phyloP scores from a whole-genome alignment of 2,329 filamentous ascomycete genomes.

The Scedosporium apiospermum region DNA sequence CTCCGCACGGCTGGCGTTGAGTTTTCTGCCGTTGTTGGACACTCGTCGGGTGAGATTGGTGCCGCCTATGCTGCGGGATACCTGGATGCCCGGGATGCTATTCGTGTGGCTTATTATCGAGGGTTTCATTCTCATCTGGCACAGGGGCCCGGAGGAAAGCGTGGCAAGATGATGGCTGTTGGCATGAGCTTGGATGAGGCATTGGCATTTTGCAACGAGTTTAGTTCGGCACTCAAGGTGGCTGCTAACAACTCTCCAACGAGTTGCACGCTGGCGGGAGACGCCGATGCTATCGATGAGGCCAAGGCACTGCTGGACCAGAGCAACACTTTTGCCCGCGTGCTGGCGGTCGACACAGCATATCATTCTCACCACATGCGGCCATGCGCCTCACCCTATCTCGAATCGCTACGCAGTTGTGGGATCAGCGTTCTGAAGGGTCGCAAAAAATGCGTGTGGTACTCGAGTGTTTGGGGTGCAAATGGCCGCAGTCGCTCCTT shows the following conservation, averaged over 20 bases:
- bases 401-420: conserved; percentile 14
- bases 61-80: conserved; percentile 22
- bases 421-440: neutral
- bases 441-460: no score
- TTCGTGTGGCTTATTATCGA: conserved; percentile 22
- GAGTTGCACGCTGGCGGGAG: conserved; percentile 25
- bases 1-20: conserved; percentile 18
- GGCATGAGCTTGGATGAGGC: neutral
- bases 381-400: conserved; percentile 9
- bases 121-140: conserved; percentile 12
- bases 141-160: neutral
- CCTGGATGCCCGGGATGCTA: conserved; percentile 16
- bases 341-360: conserved; percentile 11
- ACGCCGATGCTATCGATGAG: conserved; percentile 15
- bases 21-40: conserved; percentile 22
- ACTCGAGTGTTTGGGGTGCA: no score
- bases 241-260: conserved; percentile 27
- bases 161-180: conserved; percentile 21
- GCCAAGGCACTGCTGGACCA: neutral
- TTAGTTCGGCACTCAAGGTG: conserved; percentile 14
- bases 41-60: conserved; percentile 28
- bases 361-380: conserved; percentile 24
- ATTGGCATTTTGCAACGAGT: neutral
- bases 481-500: no score
- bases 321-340: conserved; percentile 12